phyloP scores from a whole-genome alignment of 2,329 filamentous ascomycete genomes.

The Leptodontidium sp. region DNA sequence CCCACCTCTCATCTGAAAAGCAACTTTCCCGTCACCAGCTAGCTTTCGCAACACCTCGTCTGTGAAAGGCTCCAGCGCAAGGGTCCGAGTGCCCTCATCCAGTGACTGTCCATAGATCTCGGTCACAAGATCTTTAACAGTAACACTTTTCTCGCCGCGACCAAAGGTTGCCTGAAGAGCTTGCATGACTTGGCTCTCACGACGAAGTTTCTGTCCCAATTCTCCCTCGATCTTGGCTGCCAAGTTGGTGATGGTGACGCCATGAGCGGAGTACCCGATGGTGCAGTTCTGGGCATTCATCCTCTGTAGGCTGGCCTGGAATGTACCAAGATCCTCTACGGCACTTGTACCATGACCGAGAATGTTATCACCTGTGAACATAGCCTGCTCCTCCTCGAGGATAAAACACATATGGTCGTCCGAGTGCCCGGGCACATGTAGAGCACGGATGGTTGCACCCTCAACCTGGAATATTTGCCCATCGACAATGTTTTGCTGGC shows the following conservation, averaged over 20 bases:
- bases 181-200: slow-evolving; percentile 52
- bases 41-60: slow-evolving; percentile 54
- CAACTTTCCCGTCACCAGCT: slow-evolving; percentile 53
- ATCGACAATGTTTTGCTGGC: slow-evolving; percentile 61
- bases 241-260: slow-evolving; percentile 50
- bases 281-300: slow-evolving; percentile 45
- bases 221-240: slow-evolving; percentile 50
- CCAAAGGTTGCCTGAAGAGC: slow-evolving; percentile 43
- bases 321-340: slow-evolving; percentile 76
- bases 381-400: slow-evolving; percentile 75
- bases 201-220: slow-evolving; percentile 49
- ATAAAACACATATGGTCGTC: slow-evolving; percentile 81
- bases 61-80: slow-evolving; percentile 55
- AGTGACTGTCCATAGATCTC: slow-evolving; percentile 52
- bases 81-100: slow-evolving; percentile 47
- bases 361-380: slow-evolving; percentile 89
- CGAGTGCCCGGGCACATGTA: slow-evolving; percentile 76
- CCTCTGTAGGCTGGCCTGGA: slow-evolving; percentile 69
- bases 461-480: slow-evolving; percentile 60
- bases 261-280: slow-evolving; percentile 56
- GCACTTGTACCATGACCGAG: slow-evolving; percentile 85
- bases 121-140: slow-evolving; percentile 53
- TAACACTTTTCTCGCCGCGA: slow-evolving; percentile 47
- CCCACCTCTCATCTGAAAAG: slow-evolving; percentile 49
- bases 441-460: slow-evolving; percentile 71